Base-by-base conservation (phyloP, 176 grass and related monocot genomes). In the Bonia amplexicaulis region DNA sequence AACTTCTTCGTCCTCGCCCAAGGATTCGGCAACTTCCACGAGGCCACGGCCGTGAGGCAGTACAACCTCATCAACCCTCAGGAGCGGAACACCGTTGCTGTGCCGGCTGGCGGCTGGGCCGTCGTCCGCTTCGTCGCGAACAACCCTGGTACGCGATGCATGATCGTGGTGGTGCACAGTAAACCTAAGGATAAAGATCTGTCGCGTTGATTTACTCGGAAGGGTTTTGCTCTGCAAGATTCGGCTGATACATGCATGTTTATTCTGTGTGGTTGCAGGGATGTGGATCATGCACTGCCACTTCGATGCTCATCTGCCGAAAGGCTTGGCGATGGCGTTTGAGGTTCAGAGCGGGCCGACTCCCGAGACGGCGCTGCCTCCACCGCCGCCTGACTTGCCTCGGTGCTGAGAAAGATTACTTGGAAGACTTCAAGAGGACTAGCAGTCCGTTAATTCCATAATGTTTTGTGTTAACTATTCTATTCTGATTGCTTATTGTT, bases 281-380 rank as follows among this genome's bases (percentile, higher is more conserved):
- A 48, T 94, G 67, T 94, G 90, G 93, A 64, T 89, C 23, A 84
- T 95, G 90, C 93, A 95, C 27, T 95, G 88, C 79, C 90, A 93
- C 77, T 66, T 95, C 31, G 90, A 95, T 49, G 22, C 35, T 17
- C 93, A 95, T 73, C 42, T 95, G 63, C 64, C 71, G 1, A 63
- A 89, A 1, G 90, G 93, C 4, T 77, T 95, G 86, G 88, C 83
- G 0, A 95, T 80, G 80, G 86, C 12, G 0, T 95, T 89, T 44
- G 75, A 91, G 72, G 90, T 93, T 66, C 83, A 89, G 42, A 82
- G 76, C 17, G 90, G 93, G 25, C 88, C 90, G 9, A 91, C 86
- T 31, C 14, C 79, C 1, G 82, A 82, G 0, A 73, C 85, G 7
- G 16, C 68, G 7, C 40, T 92, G 23, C 80, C 90, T 16, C 75